These are phyloP conservation scores for Phytopythium sindhum DNA, from an alignment of 352 stramenopile species.

Conservation along the genomic window DNA sequence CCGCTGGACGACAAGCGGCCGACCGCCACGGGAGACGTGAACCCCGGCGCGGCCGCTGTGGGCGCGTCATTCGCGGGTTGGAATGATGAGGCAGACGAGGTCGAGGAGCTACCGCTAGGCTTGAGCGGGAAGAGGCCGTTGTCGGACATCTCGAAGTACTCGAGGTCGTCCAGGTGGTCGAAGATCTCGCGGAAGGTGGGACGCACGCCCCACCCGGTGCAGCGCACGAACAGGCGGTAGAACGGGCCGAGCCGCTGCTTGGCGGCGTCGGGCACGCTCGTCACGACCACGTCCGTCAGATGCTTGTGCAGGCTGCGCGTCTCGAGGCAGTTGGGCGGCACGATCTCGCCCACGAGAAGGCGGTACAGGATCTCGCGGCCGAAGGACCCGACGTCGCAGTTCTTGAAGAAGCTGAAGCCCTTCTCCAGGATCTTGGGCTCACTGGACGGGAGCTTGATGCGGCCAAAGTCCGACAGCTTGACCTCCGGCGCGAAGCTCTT, in stretches of 20 bases:
- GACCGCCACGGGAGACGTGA: slow-evolving; percentile 58
- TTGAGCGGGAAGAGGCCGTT: slow-evolving; percentile 79
- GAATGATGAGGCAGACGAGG: neutral
- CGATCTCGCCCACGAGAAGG: slow-evolving; percentile 74
- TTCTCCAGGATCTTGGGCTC: slow-evolving; percentile 72
- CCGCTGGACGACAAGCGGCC: slow-evolving; percentile 35
- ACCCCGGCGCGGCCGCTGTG: slow-evolving; percentile 17
- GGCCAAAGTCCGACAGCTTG: slow-evolving; percentile 82
- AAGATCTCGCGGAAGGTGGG: slow-evolving; percentile 78
- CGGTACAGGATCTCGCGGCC: slow-evolving; percentile 77
- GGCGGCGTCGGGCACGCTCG: slow-evolving; percentile 46
- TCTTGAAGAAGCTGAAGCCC: slow-evolving; percentile 83
- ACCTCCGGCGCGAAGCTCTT: slow-evolving; percentile 76
- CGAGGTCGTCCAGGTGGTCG: slow-evolving; percentile 71
- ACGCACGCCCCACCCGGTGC: slow-evolving; percentile 72
- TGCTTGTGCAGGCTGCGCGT: slow-evolving; percentile 73
- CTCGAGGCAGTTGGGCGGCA: slow-evolving; percentile 66
- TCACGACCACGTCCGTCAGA: slow-evolving; percentile 73
- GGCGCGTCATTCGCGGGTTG: neutral
- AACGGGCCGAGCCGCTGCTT: slow-evolving; percentile 62
- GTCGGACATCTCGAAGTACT: slow-evolving; percentile 75
- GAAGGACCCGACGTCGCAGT: slow-evolving; percentile 77
- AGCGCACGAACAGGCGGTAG: slow-evolving; percentile 69
- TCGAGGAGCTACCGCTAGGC: slow-evolving; percentile 23
- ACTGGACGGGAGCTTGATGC: slow-evolving; percentile 60